A percentile compares a stretch with the other conserved stretches of the same genome.
Evolutionary conservation across 805 yeast species (phyloP).

Genomic region (Suhomyces prunicola): DNA sequence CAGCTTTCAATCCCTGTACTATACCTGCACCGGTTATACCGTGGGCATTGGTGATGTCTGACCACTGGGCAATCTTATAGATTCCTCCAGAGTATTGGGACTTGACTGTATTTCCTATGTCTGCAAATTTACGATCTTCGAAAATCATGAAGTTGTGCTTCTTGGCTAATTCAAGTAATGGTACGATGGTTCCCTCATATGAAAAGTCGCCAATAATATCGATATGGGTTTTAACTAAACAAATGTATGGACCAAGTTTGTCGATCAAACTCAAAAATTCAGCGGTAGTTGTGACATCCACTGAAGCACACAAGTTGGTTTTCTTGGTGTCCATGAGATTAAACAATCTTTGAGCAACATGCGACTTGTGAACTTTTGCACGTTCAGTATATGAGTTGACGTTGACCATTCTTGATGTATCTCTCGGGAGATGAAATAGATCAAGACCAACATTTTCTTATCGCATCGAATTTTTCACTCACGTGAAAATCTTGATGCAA

Average conservation of each 20-base stretch:
- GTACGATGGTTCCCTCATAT: slow-evolving; percentile 73
- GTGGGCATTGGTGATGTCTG: slow-evolving; percentile 96
- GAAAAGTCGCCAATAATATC: slow-evolving; percentile 90
- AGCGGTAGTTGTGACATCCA: slow-evolving; percentile 78
- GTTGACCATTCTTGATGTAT: slow-evolving; percentile 16
- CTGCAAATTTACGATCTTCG: slow-evolving; percentile 98
- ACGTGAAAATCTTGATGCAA: background rate
- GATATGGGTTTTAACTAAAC: slow-evolving; percentile 90
- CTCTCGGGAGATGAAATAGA: background rate
- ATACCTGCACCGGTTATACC: slow-evolving; percentile 96
- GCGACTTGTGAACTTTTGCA: slow-evolving; percentile 68
- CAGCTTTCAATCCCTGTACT: slow-evolving; percentile 82
- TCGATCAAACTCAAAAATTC: slow-evolving; percentile 76
- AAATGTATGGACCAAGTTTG: slow-evolving; percentile 83
- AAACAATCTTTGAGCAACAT: slow-evolving; percentile 75
- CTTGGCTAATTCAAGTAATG: slow-evolving; percentile 66
- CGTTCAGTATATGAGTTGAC: slow-evolving; percentile 57
- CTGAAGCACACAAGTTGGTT: slow-evolving; percentile 90
- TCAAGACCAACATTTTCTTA: background rate
- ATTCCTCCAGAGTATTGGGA: slow-evolving; percentile 90
- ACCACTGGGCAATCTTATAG: slow-evolving; percentile 86
- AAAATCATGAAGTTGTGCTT: slow-evolving; percentile 88
- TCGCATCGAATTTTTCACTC: background rate
- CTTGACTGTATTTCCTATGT: slow-evolving; percentile 96
- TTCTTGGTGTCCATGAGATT: slow-evolving; percentile 73